phyloP scores from a whole-genome alignment of 1,284 basidiomycete species.

The Baeospora myosura region DNA sequence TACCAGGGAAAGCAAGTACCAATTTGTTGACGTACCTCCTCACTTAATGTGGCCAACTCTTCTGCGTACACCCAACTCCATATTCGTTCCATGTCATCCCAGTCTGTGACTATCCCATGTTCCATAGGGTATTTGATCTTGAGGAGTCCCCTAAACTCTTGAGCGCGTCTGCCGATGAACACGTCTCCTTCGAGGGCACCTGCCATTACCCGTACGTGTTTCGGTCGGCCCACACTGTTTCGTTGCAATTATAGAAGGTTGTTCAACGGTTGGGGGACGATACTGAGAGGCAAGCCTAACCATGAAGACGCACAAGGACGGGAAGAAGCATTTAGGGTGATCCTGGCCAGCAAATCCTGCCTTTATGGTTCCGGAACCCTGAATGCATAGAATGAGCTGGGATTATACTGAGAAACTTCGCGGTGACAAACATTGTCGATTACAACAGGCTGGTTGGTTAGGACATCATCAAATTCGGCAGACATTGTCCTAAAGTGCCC shows the following conservation, averaged over 20 bases:
- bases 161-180: conserved; percentile 90
- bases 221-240: conserved; percentile 85
- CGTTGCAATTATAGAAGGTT: conserved; percentile 9
- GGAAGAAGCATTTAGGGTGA: conserved; percentile 97
- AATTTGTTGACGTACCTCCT: conserved; percentile 64
- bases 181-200: conserved; percentile 88
- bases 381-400: conserved; percentile 18
- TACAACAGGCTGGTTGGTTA: conserved; percentile 90
- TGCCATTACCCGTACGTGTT: conserved; percentile 95
- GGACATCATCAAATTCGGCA: conserved; percentile 81
- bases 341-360: conserved; percentile 97
- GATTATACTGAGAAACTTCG: conserved; percentile 14
- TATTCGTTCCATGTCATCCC: conserved; percentile 99
- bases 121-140: conserved; percentile 99
- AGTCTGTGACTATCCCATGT: conserved; percentile 90
- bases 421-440: conserved; percentile 83
- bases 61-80: conserved; percentile 97
- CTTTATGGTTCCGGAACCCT: conserved; percentile 97
- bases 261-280: conserved; percentile 14
- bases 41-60: conserved; percentile 87
- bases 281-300: conserved; percentile 26
- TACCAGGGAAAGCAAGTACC: conserved; percentile 7
- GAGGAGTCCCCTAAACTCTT: conserved; percentile 88
- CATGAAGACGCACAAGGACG: conserved; percentile 79
- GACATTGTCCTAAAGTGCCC: conserved; percentile 60